Conservation (phyloP, 495 filamentous ascomycete genomes). For the Penicillium cinerascens region DNA sequence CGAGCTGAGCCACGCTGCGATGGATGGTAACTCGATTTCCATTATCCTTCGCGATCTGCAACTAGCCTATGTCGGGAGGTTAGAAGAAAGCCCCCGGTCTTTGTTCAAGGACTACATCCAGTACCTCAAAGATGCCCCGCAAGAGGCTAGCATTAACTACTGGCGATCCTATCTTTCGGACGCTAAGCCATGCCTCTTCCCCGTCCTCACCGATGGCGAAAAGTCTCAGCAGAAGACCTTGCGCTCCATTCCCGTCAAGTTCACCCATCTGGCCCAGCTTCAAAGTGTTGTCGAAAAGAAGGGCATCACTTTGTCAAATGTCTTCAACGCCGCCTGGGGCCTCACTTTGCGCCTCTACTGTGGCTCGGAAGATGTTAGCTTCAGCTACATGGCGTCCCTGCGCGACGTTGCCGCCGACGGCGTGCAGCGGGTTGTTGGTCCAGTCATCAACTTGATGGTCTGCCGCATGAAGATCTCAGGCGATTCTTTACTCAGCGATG, state of each 20-base stretch:
- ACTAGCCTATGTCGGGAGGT: conserved; percentile 42
- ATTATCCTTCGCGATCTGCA: conserved; percentile 47
- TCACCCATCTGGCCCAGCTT: conserved; percentile 26
- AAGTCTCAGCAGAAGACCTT: conserved; percentile 20
- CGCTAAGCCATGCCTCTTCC: conserved; percentile 52
- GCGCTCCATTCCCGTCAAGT: conserved; percentile 34
- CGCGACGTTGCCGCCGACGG: conserved; percentile 45
- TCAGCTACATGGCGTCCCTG: conserved; percentile 51
- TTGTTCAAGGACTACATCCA: conserved; percentile 54
- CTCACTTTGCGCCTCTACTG: conserved; percentile 49
- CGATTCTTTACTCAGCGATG: conserved; percentile 21
- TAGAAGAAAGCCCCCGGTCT: conserved; percentile 34
- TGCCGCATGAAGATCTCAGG: conserved; percentile 43
- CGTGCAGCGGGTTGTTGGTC: conserved; percentile 48
- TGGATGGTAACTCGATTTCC: conserved; percentile 49
- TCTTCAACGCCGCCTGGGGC: conserved; percentile 53
- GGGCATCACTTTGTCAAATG: conserved; percentile 49
- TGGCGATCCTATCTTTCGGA: conserved; percentile 51
- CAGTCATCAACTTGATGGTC: conserved; percentile 53
- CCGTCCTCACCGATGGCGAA: conserved; percentile 37
- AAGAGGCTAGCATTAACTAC: conserved; percentile 43
- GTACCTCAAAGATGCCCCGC: conserved; percentile 38
- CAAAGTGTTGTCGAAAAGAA: conserved; percentile 44
- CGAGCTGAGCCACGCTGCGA: conserved; percentile 55
- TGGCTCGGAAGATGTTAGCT: conserved; percentile 49